Percentiles rank a stretch among this genome's conserved stretches.
Conservation (phyloP, 2,329 filamentous ascomycete species). For the Aspergillus sojae region DNA sequence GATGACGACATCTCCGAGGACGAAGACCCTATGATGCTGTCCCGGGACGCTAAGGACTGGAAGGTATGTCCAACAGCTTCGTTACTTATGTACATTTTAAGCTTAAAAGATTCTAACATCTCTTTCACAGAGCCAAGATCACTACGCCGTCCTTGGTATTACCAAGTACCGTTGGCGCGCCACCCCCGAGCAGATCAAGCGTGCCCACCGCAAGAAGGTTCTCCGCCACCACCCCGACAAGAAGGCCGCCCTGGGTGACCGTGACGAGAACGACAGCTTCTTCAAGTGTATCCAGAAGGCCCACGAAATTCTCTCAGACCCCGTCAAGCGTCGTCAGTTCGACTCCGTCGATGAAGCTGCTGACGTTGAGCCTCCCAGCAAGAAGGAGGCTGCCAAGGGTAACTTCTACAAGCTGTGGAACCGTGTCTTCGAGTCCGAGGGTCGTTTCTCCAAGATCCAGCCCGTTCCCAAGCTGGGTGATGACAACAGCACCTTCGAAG, state of each 20-base stretch:
- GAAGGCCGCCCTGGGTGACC: slow-evolving; percentile 85
- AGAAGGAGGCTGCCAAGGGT: slow-evolving; percentile 83
- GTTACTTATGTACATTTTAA: neutral
- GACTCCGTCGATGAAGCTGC: slow-evolving; percentile 95
- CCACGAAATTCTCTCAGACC: slow-evolving; percentile 89
- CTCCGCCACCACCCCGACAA: slow-evolving; percentile 99
- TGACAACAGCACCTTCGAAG: slow-evolving; percentile 80
- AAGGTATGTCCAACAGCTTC: slow-evolving; percentile 64
- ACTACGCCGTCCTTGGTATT: slow-evolving; percentile 94
- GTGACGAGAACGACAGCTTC: slow-evolving; percentile 90
- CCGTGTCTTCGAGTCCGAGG: slow-evolving; percentile 87
- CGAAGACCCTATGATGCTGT: slow-evolving; percentile 89
- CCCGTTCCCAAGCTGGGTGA: slow-evolving; percentile 86
- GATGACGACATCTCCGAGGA: slow-evolving; percentile 89
- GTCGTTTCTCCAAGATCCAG: slow-evolving; percentile 86
- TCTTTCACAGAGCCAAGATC: slow-evolving; percentile 75
- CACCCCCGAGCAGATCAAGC: slow-evolving; percentile 98
- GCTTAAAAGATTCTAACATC: slow-evolving; percentile 13
- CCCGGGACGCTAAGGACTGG: slow-evolving; percentile 97
- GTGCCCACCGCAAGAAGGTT: slow-evolving; percentile 98
- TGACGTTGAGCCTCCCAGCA: slow-evolving; percentile 86
- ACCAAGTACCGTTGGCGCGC: slow-evolving; percentile 90
- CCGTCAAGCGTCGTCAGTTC: slow-evolving; percentile 88
- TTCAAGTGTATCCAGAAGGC: slow-evolving; percentile 99
- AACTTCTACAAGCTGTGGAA: slow-evolving; percentile 97